These are phyloP conservation scores for Tausonia pullulans DNA, from an alignment of 1,284 basidiomycete genomes.

Conservation along the genomic window DNA sequence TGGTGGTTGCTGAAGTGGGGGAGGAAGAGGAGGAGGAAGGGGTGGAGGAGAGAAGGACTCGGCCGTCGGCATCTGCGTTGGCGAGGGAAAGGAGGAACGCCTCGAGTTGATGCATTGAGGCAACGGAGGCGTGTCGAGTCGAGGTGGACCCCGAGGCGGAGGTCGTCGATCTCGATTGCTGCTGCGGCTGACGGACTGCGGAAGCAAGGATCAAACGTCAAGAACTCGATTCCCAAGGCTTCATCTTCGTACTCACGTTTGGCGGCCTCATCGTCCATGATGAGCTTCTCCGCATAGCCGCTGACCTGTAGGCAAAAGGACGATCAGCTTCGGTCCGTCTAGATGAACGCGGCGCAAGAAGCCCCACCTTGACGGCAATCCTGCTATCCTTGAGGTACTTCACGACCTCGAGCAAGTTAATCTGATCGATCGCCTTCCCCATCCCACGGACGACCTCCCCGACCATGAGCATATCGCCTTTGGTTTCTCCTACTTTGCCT, in stretches of 20 bases:
- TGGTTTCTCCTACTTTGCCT: conserved; percentile 26
- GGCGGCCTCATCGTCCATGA: conserved; percentile 42
- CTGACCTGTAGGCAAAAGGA: conserved; percentile 51
- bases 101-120: conserved; percentile 75
- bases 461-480: conserved; percentile 52
- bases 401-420: conserved; percentile 73
- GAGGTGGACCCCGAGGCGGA: background rate
- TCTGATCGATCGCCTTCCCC: conserved; percentile 52
- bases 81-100: conserved; percentile 72
- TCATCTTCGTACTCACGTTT: conserved; percentile 12
- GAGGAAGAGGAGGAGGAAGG: conserved; percentile 32
- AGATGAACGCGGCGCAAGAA: background rate
- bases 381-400: conserved; percentile 75
- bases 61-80: conserved; percentile 62
- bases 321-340: background rate
- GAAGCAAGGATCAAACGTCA: too few species aligned
- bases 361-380: conserved; percentile 43
- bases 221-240: too few species aligned
- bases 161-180: too few species aligned
- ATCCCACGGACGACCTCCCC: conserved; percentile 49
- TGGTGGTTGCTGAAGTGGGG: conserved; percentile 2
- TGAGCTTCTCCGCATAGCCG: conserved; percentile 61
- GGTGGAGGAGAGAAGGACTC: conserved; percentile 32
- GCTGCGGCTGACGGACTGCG: too few species aligned
- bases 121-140: conserved; percentile 39